A percentile compares a stretch with the other conserved stretches of the same genome.
Evolutionary conservation across 768 basidiomycete species (phyloP).

Genomic region (Boletus reticuloceps): DNA sequence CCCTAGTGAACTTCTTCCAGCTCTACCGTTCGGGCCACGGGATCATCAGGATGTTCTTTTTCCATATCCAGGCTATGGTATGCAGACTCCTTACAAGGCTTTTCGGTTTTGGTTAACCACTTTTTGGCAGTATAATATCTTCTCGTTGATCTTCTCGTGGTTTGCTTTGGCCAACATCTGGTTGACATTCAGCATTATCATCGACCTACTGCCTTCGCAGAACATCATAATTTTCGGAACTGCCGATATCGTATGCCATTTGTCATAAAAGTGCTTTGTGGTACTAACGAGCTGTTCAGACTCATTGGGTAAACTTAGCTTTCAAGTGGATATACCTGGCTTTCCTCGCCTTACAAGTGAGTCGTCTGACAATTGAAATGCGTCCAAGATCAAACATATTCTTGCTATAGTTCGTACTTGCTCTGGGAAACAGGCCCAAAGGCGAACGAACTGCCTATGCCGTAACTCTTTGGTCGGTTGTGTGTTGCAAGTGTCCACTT

Average conservation of each 20-base stretch:
- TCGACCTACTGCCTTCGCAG: conserved; percentile 71
- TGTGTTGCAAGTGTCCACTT: background rate
- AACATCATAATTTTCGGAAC: conserved; percentile 70
- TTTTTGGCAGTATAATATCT: conserved; percentile 68
- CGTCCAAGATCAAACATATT: background rate
- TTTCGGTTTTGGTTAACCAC: background rate
- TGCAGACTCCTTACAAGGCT: conserved; percentile 27
- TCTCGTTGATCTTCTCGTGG: conserved; percentile 87
- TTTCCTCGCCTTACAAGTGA: conserved; percentile 75
- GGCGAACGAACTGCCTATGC: conserved; percentile 77
- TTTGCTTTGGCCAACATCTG: conserved; percentile 91
- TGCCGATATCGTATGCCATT: conserved; percentile 53
- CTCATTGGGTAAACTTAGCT: conserved; percentile 81
- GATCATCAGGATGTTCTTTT: conserved; percentile 92
- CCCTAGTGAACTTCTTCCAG: conserved; percentile 89
- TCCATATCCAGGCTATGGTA: conserved; percentile 90
- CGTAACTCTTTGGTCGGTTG: conserved; percentile 63
- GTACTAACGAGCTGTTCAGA: conserved; percentile 36
- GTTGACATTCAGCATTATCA: conserved; percentile 95
- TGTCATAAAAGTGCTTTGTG: background rate
- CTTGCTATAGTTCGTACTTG: conserved; percentile 55
- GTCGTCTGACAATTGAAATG: conserved; percentile 1
- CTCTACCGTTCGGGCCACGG: conserved; percentile 87
- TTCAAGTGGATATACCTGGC: conserved; percentile 87
- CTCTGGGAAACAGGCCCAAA: conserved; percentile 82